These are phyloP conservation scores for Athelia psychrophila DNA, from an alignment of 1,284 basidiomycete genomes.

Conservation along the genomic window DNA sequence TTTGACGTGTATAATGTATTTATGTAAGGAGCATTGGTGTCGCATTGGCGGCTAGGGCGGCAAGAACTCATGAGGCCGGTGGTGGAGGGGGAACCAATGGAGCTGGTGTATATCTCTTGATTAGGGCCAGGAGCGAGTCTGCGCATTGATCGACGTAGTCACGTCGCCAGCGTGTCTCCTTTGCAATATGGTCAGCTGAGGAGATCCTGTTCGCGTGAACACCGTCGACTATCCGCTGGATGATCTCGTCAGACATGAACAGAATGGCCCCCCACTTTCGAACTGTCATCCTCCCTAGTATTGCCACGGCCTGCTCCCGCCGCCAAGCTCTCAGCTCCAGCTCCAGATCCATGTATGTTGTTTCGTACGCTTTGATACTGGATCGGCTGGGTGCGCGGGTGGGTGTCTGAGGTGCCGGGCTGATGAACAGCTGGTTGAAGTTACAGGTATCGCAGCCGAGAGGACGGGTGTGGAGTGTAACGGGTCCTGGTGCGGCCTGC, in stretches of 20 bases:
- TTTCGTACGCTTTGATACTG: neutral
- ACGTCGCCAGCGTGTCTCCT: conserved; percentile 4
- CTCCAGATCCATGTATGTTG: neutral
- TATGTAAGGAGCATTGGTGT: too few species aligned
- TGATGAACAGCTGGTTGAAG: conserved; percentile 1
- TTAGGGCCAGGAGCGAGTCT: neutral
- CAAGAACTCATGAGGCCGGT: neutral
- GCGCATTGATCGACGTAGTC: too few species aligned
- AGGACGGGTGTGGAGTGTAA: neutral
- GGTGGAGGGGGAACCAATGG: conserved; percentile 9
- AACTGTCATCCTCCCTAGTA: conserved; percentile 5
- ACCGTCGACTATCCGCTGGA: conserved; percentile 13
- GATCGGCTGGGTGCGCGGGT: conserved; percentile 2
- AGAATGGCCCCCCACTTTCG: conserved; percentile 7
- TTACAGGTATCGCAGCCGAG: conserved; percentile 8
- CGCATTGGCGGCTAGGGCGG: too few species aligned
- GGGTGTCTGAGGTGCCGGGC: neutral
- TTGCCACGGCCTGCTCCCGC: neutral
- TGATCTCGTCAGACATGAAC: conserved; percentile 7
- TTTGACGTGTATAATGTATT: too few species aligned
- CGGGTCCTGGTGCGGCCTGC: conserved; percentile 4
- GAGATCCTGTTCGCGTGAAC: conserved; percentile 10
- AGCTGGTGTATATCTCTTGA: neutral
- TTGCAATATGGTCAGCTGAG: conserved; percentile 4
- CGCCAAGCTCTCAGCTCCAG: conserved; percentile 8